Evolutionary conservation across 139 green algal species (phyloP).

Genomic region (Asterochloris erici): DNA sequence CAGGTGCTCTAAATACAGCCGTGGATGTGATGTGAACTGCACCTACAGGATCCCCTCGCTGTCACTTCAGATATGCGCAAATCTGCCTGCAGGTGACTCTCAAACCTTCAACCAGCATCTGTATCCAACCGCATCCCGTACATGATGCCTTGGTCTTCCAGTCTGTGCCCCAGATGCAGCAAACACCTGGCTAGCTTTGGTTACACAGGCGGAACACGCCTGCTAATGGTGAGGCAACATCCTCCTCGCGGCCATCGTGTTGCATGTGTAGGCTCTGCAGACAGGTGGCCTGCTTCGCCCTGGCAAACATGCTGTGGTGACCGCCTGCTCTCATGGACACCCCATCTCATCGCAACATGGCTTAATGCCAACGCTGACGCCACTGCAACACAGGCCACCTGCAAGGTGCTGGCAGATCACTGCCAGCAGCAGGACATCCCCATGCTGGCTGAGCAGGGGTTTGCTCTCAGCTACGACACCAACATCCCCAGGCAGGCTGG

Average conservation of each 20-base stretch:
- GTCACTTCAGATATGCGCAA: not conserved
- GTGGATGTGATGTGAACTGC: not conserved
- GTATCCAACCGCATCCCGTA: constrained; percentile 59
- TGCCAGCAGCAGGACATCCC: constrained; percentile 46
- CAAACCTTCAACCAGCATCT: constrained; percentile 24
- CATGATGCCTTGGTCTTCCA: constrained; percentile 56
- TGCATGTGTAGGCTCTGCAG: not conserved
- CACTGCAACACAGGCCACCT: constrained; percentile 49
- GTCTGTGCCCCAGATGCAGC: constrained; percentile 40
- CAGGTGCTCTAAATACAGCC: constrained; percentile 35
- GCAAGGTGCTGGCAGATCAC: constrained; percentile 58
- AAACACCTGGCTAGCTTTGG: constrained; percentile 37
- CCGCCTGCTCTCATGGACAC: not conserved
- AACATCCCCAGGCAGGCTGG: constrained; percentile 84
- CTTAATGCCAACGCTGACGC: not conserved
- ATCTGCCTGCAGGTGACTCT: constrained; percentile 47
- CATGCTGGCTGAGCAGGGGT: constrained; percentile 42
- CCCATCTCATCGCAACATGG: not conserved
- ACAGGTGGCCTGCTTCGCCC: not conserved
- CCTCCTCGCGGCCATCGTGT: not conserved
- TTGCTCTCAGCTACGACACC: constrained; percentile 78
- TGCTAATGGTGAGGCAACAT: constrained; percentile 44
- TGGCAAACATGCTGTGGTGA: not conserved
- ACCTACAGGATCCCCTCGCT: not conserved
- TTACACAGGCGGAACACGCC: constrained; percentile 78